phyloP scores from a whole-genome alignment of 1,284 basidiomycete genomes.

The Marasmius tenuissimus region DNA sequence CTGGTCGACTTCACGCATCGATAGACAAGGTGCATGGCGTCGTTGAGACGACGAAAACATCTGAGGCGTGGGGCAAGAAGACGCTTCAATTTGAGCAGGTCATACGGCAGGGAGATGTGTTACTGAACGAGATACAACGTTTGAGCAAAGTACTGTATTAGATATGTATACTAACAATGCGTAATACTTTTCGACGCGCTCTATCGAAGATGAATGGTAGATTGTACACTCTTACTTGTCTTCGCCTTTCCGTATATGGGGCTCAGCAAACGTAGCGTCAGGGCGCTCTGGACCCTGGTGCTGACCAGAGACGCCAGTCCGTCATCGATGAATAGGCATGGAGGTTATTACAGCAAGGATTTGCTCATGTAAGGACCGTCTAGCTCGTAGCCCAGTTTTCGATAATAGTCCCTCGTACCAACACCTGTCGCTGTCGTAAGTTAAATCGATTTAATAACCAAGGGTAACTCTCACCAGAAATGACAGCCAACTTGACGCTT shows the following conservation, averaged over 20 bases:
- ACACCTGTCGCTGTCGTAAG: conserved; percentile 55
- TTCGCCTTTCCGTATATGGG: too few relatives aligned
- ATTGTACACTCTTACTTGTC: too few relatives aligned
- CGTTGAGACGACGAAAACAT: conserved; percentile 90
- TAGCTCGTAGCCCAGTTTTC: conserved; percentile 88
- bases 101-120: conserved; percentile 84
- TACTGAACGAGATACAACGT: conserved; percentile 78
- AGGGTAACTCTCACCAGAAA: conserved; percentile 66
- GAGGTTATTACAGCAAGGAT: conserved; percentile 40
- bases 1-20: conserved; percentile 84
- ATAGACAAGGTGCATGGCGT: conserved; percentile 95
- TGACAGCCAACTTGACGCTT: conserved; percentile 92
- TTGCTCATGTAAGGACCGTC: conserved; percentile 99
- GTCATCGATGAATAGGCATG: background rate
- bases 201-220: too few relatives aligned
- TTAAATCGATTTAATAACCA: background rate
- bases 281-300: too few relatives aligned
- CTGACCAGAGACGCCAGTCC: too few relatives aligned
- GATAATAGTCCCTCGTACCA: conserved; percentile 93
- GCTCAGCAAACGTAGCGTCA: too few relatives aligned
- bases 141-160: conserved; percentile 76
- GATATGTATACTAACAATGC: conserved; percentile 2
- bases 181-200: too few relatives aligned
- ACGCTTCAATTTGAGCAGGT: conserved; percentile 91
- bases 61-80: conserved; percentile 55